These are phyloP conservation scores for Nakazawaea peltata DNA, from an alignment of 805 yeast genomes.

Conservation along the genomic window DNA sequence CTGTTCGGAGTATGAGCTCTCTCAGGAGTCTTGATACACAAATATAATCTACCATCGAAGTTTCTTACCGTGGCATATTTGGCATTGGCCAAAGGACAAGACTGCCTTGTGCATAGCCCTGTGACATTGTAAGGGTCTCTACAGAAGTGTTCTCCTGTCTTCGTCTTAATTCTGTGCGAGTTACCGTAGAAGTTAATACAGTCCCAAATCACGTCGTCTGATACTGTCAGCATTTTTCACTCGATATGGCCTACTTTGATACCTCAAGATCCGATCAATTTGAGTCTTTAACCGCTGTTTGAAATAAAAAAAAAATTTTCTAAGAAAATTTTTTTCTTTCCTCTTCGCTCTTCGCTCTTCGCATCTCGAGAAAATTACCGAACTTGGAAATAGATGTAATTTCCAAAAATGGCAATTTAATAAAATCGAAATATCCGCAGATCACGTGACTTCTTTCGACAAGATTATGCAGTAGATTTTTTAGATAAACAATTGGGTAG, in stretches of 20 bases:
- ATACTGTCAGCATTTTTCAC: conserved; percentile 3
- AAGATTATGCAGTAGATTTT: too few species aligned
- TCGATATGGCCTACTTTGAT: too few species aligned
- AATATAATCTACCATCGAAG: conserved; percentile 68
- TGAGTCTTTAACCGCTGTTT: not conserved
- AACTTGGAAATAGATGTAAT: too few species aligned
- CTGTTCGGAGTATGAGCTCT: conserved; percentile 93
- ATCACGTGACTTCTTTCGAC: too few species aligned
- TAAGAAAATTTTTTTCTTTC: not conserved
- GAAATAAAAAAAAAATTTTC: not conserved
- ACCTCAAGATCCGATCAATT: not conserved
- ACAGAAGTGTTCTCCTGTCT: conserved; percentile 87
- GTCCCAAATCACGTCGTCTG: conserved; percentile 85
- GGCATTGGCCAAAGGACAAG: conserved; percentile 95
- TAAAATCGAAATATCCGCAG: too few species aligned
- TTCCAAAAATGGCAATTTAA: too few species aligned
- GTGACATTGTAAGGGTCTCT: conserved; percentile 93
- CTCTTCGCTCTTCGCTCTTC: too few species aligned
- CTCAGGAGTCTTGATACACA: conserved; percentile 96
- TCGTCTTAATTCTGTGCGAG: conserved; percentile 85
- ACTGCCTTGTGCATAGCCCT: conserved; percentile 87
- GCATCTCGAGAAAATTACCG: too few species aligned
- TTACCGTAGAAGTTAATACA: conserved; percentile 93
- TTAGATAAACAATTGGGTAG: too few species aligned
- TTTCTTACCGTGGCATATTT: conserved; percentile 83